A percentile compares a stretch with the other conserved stretches of the same genome.
These are phyloP conservation scores for Colletotrichum truncatum DNA, from an alignment of 2,329 filamentous ascomycete species.

Conservation along the genomic window DNA sequence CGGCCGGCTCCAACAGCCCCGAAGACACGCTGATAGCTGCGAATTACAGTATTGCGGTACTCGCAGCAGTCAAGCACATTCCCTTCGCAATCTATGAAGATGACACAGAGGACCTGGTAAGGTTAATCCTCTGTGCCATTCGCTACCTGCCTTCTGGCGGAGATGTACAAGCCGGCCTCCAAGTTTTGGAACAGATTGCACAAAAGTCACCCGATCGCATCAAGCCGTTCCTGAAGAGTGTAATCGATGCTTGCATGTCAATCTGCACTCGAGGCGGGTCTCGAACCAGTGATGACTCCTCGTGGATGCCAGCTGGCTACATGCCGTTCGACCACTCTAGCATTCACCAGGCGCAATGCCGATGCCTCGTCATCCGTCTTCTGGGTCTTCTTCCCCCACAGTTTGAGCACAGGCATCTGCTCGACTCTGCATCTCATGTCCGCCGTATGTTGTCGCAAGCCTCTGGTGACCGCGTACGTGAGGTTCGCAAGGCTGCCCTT, in stretches of 20 bases:
- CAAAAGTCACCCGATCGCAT: constrained; percentile 54
- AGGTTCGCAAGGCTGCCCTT: constrained; percentile 60
- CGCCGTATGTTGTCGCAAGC: constrained; percentile 58
- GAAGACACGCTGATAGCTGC: constrained; percentile 40
- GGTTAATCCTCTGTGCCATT: constrained; percentile 58
- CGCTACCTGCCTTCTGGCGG: constrained; percentile 49
- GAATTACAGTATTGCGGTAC: constrained; percentile 56
- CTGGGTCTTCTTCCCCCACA: constrained; percentile 55
- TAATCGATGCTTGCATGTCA: constrained; percentile 54
- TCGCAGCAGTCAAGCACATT: constrained; percentile 60
- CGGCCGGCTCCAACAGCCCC: constrained; percentile 34
- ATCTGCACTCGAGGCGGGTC: constrained; percentile 38
- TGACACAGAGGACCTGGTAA: constrained; percentile 56
- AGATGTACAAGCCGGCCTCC: constrained; percentile 58
- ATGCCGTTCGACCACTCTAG: constrained; percentile 21
- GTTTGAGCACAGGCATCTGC: constrained; percentile 57
- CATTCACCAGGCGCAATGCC: constrained; percentile 41
- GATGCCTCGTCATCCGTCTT: constrained; percentile 58
- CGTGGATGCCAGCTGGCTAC: constrained; percentile 42
- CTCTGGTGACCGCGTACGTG: constrained; percentile 63
- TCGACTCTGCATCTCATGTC: constrained; percentile 54
- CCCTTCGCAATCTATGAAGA: constrained; percentile 60
- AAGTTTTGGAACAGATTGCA: constrained; percentile 58
- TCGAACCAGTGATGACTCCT: constrained; percentile 26
- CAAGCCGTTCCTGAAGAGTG: constrained; percentile 56